These are phyloP conservation scores for Aurantiochytrium sp. DNA, from an alignment of 108 stramenopile genomes.

Conservation along the genomic window DNA sequence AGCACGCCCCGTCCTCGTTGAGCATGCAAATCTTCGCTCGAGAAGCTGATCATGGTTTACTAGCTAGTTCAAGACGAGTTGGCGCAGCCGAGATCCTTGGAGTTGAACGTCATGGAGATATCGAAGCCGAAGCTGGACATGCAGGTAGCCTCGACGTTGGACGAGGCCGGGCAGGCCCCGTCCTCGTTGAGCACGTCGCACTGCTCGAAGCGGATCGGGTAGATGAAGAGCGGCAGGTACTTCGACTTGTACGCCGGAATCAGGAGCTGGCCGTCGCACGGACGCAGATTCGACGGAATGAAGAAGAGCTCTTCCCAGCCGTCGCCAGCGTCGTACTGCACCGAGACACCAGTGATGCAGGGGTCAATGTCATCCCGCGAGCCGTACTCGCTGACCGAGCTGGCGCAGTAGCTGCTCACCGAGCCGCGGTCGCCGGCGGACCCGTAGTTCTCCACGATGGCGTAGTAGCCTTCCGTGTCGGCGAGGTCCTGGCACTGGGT, in stretches of 20 bases:
- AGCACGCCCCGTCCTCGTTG: no score
- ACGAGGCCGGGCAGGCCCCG: not conserved
- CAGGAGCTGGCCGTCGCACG: not conserved
- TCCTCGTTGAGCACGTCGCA: not conserved
- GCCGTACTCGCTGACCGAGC: not conserved
- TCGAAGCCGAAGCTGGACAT: not conserved
- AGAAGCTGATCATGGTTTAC: no score
- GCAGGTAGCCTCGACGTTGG: not conserved
- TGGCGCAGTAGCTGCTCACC: conserved; percentile 21
- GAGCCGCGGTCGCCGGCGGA: not conserved
- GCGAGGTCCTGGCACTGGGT: not conserved
- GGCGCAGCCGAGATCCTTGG: not conserved
- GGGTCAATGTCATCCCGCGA: not conserved
- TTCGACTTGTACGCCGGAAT: not conserved
- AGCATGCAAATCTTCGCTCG: no score
- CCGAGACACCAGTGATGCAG: not conserved
- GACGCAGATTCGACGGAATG: not conserved
- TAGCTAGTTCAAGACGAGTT: not conserved
- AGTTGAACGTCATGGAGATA: not conserved
- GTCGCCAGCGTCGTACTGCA: not conserved
- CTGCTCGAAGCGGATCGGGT: conserved; percentile 16
- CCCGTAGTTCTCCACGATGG: not conserved
- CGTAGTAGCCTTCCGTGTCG: not conserved
- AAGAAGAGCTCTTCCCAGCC: conserved; percentile 8
- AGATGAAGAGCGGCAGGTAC: not conserved